Evolutionary conservation across 257 asterid genomes (phyloP).

Genomic region (Solanum medicagineum): DNA sequence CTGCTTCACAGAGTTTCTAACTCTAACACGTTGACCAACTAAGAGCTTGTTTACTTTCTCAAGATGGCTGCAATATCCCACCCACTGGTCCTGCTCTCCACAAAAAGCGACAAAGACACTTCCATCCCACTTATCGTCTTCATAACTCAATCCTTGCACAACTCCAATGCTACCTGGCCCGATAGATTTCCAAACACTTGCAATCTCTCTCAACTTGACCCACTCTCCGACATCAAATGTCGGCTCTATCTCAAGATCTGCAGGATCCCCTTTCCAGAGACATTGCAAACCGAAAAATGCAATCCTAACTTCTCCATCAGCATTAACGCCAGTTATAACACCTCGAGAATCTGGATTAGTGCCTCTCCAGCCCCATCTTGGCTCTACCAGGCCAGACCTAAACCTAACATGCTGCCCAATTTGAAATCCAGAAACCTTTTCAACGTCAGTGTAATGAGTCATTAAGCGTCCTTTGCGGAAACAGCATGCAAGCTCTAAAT

Average conservation of each 20-base stretch:
- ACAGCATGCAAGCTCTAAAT: slow-evolving; percentile 91
- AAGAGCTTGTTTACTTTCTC: slow-evolving; percentile 35
- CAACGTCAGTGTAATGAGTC: slow-evolving; percentile 81
- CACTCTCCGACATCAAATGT: slow-evolving; percentile 82
- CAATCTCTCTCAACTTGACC: slow-evolving; percentile 52
- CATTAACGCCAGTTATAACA: slow-evolving; percentile 57
- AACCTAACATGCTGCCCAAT: slow-evolving; percentile 86
- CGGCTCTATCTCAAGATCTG: slow-evolving; percentile 64
- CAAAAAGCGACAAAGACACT: slow-evolving; percentile 60
- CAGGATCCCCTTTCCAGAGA: slow-evolving; percentile 91
- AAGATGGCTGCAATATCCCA: slow-evolving; percentile 39
- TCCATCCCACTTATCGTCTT: slow-evolving; percentile 61
- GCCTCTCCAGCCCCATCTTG: slow-evolving; percentile 99
- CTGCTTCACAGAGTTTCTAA: slow-evolving; percentile 47
- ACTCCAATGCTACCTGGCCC: slow-evolving; percentile 75
- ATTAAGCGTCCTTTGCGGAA: slow-evolving; percentile 69
- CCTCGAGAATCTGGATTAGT: slow-evolving; percentile 60
- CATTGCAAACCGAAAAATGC: slow-evolving; percentile 69
- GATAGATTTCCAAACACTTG: slow-evolving; percentile 64
- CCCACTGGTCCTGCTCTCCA: slow-evolving; percentile 88
- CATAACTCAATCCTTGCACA: slow-evolving; percentile 72
- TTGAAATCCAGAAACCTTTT: slow-evolving; percentile 67
- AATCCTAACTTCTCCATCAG: slow-evolving; percentile 79
- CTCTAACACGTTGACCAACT: slow-evolving; percentile 67
- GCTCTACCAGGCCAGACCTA: slow-evolving; percentile 64